Evolutionary conservation across 129 eudicot genomes (phyloP), one percentile per base, ranked within the genome.

Genomic region (Erigeron canadensis): DNA sequence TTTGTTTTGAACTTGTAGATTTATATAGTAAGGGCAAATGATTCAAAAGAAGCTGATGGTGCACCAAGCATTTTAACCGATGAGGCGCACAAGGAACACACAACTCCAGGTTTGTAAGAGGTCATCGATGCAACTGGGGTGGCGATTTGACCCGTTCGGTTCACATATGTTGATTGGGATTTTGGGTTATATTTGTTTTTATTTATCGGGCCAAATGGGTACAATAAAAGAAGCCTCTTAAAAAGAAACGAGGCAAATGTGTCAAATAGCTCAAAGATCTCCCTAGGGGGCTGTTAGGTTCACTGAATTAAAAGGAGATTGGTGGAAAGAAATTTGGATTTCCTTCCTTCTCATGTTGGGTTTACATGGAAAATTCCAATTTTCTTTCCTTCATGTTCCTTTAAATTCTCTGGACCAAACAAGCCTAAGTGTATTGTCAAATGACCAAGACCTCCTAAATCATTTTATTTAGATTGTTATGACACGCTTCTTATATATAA

Each of bases 11-110:
- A 68, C 60, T 72, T 74, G 21, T 75, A 88, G 91, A 82, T 86
- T 55, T 86, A 79, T 63, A 75, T 86, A 22, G 56, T 86, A 68
- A 83, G 96, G 79, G 81, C 82, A 65, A 73, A 86, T 41, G 87
- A 80, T 75, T 47, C 74, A 46, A 81, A 64, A 9, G 91, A 86
- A 40, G 89, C 77, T n/a, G 91, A 88, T 77, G 89, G 84, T 75
- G 87, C 84, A 77, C 77, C 55, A 58, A 72, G 80, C 75, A 84
- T 88, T 61, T 54, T 79, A 8, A 81, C 76, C 71, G 69, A 67
- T 48, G 87, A 81, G 57, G 67, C 74, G 6, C 70, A 63, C 5
- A 37, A 64, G 0, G 75, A 86, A 61, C 79, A 71, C 76, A 63
- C 1, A 9, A 77, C 72, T 76, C 75, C 87, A 76, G 89, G 86